These are phyloP conservation scores for Echeveria elegans DNA, from an alignment of 164 flowering plant species.

Conservation along the genomic window DNA sequence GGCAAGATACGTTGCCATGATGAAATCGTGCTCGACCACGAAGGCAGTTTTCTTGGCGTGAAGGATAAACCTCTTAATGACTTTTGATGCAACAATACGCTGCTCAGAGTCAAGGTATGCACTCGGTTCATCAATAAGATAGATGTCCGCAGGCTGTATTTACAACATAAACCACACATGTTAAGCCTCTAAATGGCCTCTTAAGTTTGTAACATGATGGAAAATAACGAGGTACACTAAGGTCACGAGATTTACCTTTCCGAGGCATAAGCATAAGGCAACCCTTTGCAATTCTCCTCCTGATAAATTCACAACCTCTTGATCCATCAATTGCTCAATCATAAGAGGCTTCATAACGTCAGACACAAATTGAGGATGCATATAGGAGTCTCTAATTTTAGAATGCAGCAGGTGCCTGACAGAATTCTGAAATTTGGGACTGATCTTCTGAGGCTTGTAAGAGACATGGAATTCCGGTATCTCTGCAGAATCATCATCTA, in stretches of 20 bases:
- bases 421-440: constrained; percentile 66
- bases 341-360: constrained; percentile 98
- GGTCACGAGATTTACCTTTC: constrained; percentile 53
- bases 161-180: neutral
- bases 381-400: constrained; percentile 77
- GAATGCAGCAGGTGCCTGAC: constrained; percentile 77
- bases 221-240: no score
- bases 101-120: constrained; percentile 99
- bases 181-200: no score
- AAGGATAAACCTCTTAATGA: constrained; percentile 92
- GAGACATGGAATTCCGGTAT: constrained; percentile 96
- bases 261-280: constrained; percentile 89
- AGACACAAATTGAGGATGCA: constrained; percentile 91
- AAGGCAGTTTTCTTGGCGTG: constrained; percentile 99
- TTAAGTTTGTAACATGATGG: no score
- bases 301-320: constrained; percentile 96
- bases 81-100: constrained; percentile 97
- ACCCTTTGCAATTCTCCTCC: constrained; percentile 99
- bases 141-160: constrained; percentile 97
- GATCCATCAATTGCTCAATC: constrained; percentile 97
- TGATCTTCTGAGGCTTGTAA: constrained; percentile 97
- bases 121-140: constrained; percentile 96
- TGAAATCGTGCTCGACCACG: constrained; percentile 97
- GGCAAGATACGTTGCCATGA: constrained; percentile 97
- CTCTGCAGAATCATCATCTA: constrained; percentile 73